These are phyloP conservation scores for Fusarium sp. DNA, from an alignment of 2,329 filamentous ascomycete genomes.

Conservation along the genomic window DNA sequence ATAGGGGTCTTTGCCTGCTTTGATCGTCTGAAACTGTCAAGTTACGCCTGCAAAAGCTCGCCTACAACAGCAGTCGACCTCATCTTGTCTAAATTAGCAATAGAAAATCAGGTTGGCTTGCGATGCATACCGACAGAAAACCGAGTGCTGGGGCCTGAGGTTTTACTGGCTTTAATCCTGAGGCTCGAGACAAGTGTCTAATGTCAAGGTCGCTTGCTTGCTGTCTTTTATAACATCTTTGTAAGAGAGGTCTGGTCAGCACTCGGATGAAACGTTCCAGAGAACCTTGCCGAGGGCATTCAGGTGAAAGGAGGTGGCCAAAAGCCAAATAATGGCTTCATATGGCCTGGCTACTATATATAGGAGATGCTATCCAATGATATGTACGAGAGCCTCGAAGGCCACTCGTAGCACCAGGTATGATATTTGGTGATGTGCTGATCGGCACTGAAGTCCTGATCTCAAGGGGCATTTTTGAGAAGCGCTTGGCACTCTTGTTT, in stretches of 20 bases:
- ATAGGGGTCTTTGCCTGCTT: neutral
- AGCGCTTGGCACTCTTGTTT: too few species aligned
- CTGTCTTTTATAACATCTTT: neutral
- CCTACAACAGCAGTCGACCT: neutral
- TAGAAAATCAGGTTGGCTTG: neutral
- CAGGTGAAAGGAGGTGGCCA: neutral
- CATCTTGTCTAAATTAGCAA: neutral
- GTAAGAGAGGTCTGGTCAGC: too few species aligned
- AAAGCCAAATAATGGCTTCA: neutral
- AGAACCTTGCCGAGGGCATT: neutral
- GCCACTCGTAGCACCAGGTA: too few species aligned
- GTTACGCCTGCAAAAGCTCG: neutral
- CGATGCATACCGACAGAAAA: neutral
- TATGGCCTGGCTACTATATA: too few species aligned
- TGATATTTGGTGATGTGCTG: too few species aligned
- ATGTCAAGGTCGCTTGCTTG: neutral
- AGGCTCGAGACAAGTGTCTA: neutral
- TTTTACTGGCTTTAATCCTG: neutral
- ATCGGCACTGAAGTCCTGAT: too few species aligned
- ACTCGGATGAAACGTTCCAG: too few species aligned
- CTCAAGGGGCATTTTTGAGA: too few species aligned
- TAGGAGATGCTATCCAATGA: too few species aligned
- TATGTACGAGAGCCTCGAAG: too few species aligned
- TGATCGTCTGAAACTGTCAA: rapidly evolving
- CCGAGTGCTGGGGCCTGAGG: too few species aligned